phyloP scores from a whole-genome alignment of 495 filamentous ascomycete species.

The Penicillium argentinense region DNA sequence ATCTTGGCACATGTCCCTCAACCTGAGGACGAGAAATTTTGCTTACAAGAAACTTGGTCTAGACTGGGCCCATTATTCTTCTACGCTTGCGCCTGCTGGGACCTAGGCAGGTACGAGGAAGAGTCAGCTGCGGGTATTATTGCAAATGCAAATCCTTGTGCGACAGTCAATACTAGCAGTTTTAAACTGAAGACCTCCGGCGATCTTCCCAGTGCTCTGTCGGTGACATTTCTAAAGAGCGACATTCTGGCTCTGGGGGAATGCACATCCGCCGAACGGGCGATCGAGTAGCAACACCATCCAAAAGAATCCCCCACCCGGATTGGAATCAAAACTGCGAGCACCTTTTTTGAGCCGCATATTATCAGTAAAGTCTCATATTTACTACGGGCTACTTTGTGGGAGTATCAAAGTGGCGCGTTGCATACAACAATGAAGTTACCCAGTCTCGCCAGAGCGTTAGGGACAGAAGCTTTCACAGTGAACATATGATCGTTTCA shows the following conservation, averaged over 20 bases:
- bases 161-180: not conserved
- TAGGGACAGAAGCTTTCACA: not conserved
- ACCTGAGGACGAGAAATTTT: conserved; percentile 22
- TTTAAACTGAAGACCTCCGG: no score
- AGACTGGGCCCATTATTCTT: conserved; percentile 29
- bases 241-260: conserved; percentile 27
- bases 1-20: conserved; percentile 19
- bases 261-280: conserved; percentile 13
- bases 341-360: no score
- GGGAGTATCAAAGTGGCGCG: no score
- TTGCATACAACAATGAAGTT: no score
- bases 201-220: not conserved
- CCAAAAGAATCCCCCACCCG: no score
- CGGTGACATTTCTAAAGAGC: conserved; percentile 17
- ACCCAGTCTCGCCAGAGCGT: no score
- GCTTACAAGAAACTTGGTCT: conserved; percentile 32
- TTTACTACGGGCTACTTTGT: no score
- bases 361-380: no score
- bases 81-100: conserved; percentile 38
- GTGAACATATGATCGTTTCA: not conserved
- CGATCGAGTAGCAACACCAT: not conserved
- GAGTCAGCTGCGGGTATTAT: not conserved
- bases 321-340: no score
- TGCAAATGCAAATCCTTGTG: not conserved
- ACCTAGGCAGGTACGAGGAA: not conserved